Percentiles rank a stretch among this genome's conserved stretches.
Evolutionary conservation across 306 rosid genomes (phyloP).

Genomic region (Cucumis melo): DNA sequence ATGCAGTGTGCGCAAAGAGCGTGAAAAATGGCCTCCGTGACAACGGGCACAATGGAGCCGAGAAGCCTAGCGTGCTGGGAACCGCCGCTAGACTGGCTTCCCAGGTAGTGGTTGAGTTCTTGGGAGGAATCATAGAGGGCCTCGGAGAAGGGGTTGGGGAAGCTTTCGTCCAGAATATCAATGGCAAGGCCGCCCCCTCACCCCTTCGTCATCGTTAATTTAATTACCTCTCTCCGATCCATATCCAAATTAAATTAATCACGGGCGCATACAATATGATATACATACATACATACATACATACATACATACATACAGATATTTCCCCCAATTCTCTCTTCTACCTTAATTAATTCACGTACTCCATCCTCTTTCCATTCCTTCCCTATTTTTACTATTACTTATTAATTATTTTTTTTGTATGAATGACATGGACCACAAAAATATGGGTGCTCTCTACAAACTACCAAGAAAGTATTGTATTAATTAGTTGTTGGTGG

Average conservation of each 20-base stretch:
- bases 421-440: too few species aligned
- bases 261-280: too few species aligned
- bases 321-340: too few species aligned
- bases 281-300: too few species aligned
- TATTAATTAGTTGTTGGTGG: too few species aligned
- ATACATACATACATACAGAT: too few species aligned
- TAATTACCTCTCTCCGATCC: not conserved
- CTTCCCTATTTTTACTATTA: too few species aligned
- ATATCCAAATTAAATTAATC: not conserved
- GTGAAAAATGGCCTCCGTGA: slow-evolving; percentile 56
- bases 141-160: slow-evolving; percentile 70
- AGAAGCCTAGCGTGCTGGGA: slow-evolving; percentile 38
- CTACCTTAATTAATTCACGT: too few species aligned
- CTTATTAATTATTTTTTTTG: too few species aligned
- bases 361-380: too few species aligned
- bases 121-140: slow-evolving; percentile 70
- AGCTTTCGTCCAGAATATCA: slow-evolving; percentile 46
- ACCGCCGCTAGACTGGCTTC: slow-evolving; percentile 57
- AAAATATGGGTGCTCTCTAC: too few species aligned
- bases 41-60: slow-evolving; percentile 30
- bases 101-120: slow-evolving; percentile 56
- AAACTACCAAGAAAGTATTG: too few species aligned
- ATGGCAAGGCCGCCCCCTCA: slow-evolving; percentile 21
- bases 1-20: slow-evolving; percentile 62
- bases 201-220: not conserved